phyloP scores from a whole-genome alignment of 352 stramenopile species.

The Phytophthora tubulina region DNA sequence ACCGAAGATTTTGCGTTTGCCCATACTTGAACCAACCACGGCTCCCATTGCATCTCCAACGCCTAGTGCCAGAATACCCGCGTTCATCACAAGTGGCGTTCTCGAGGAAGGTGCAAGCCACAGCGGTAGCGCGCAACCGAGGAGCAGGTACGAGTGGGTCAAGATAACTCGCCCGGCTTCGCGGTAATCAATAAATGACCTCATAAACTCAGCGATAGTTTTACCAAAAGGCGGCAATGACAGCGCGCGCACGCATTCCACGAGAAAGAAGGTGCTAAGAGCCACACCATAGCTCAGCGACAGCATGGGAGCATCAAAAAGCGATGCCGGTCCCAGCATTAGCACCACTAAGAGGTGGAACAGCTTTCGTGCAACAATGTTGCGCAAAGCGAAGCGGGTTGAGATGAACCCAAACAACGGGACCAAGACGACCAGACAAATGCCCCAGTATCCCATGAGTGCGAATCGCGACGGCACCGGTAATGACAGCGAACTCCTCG shows the following conservation, averaged over 20 bases:
- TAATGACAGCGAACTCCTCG: slow-evolving; percentile 10
- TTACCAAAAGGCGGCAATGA: slow-evolving; percentile 66
- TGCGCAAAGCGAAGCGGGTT: slow-evolving; percentile 49
- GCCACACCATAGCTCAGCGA: slow-evolving; percentile 84
- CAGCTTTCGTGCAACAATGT: slow-evolving; percentile 83
- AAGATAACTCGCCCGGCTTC: slow-evolving; percentile 75
- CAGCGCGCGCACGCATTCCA: slow-evolving; percentile 74
- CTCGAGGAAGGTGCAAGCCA: slow-evolving; percentile 56
- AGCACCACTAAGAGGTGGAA: slow-evolving; percentile 85
- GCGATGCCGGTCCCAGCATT: slow-evolving; percentile 80
- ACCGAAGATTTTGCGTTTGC: slow-evolving; percentile 62
- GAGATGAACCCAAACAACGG: slow-evolving; percentile 61
- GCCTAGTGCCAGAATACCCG: slow-evolving; percentile 74
- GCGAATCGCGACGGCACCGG: slow-evolving; percentile 35
- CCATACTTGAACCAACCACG: slow-evolving; percentile 62
- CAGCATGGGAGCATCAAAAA: slow-evolving; percentile 65
- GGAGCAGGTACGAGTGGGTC: slow-evolving; percentile 82
- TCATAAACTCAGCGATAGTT: slow-evolving; percentile 67
- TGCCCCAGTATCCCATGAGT: slow-evolving; percentile 69
- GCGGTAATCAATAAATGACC: slow-evolving; percentile 79
- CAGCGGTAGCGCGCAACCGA: slow-evolving; percentile 78
- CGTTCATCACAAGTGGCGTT: slow-evolving; percentile 54
- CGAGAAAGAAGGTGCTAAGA: slow-evolving; percentile 71
- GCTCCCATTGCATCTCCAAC: slow-evolving; percentile 85
- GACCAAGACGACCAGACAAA: slow-evolving; percentile 61